Evolutionary conservation across 495 filamentous ascomycete genomes (phyloP).

Genomic region (Penicillium bovifimosum): DNA sequence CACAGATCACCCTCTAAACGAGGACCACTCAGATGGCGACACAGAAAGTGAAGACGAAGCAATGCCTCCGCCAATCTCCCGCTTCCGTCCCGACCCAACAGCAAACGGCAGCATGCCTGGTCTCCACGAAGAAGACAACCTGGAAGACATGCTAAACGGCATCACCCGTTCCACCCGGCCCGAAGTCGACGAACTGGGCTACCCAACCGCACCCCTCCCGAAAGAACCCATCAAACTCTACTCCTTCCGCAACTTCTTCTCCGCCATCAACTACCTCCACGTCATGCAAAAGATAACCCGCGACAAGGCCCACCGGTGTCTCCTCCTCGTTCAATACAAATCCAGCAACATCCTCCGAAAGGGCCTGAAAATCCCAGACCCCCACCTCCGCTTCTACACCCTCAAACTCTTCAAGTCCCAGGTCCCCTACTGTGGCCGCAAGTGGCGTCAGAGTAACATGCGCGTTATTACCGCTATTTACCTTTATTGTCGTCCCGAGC

Average conservation of each 20-base stretch:
- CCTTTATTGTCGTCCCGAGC: conserved; percentile 82
- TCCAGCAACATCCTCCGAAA: conserved; percentile 83
- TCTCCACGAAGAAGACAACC: conserved; percentile 29
- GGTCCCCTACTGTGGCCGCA: conserved; percentile 94
- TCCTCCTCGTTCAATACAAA: conserved; percentile 92
- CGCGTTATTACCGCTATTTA: conserved; percentile 96
- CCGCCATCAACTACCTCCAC: conserved; percentile 86
- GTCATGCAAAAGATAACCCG: conserved; percentile 97
- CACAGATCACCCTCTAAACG: conserved; percentile 37
- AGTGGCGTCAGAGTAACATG: conserved; percentile 98
- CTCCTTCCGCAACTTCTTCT: conserved; percentile 91
- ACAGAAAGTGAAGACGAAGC: conserved; percentile 61
- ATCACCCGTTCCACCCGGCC: conserved; percentile 52
- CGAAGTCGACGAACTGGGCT: conserved; percentile 85
- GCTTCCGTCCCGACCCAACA: conserved; percentile 38
- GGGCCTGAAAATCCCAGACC: conserved; percentile 83
- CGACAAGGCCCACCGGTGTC: conserved; percentile 85
- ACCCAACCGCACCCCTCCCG: conserved; percentile 57
- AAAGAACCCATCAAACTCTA: conserved; percentile 81
- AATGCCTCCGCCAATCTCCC: conserved; percentile 74
- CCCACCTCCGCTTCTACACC: conserved; percentile 81
- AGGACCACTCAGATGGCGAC: conserved; percentile 26
- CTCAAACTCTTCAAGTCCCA: conserved; percentile 98
- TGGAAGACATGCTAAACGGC: conserved; percentile 30
- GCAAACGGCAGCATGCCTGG: conserved; percentile 25